Evolutionary conservation across 2,329 filamentous ascomycete genomes (phyloP).

Genomic region (Colletotrichum viniferum): DNA sequence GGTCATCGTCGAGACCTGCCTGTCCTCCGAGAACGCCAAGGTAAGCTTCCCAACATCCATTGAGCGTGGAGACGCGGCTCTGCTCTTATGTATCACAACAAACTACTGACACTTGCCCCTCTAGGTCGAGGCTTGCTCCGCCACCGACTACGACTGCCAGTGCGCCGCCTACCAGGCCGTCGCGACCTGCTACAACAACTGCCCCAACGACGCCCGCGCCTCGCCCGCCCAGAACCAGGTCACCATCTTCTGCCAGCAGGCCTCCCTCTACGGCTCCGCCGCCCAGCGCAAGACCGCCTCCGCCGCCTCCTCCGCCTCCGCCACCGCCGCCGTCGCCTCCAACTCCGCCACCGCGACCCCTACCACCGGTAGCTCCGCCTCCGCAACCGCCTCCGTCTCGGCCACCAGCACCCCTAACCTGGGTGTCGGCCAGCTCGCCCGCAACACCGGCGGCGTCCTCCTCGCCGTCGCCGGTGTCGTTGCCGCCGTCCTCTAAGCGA

Average conservation of each 20-base stretch:
- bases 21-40: slow-evolving; percentile 43
- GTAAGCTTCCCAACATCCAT: slow-evolving; percentile 23
- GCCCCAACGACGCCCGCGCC: slow-evolving; percentile 51
- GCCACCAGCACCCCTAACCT: slow-evolving; percentile 25
- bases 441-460: slow-evolving; percentile 37
- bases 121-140: slow-evolving; percentile 40
- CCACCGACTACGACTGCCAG: slow-evolving; percentile 50
- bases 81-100: neutral
- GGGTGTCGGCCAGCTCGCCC: slow-evolving; percentile 32
- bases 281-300: slow-evolving; percentile 28
- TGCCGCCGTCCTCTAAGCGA: slow-evolving; percentile 38
- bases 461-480: slow-evolving; percentile 42
- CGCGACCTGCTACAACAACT: slow-evolving; percentile 61
- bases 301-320: slow-evolving; percentile 28
- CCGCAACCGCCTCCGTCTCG: slow-evolving; percentile 22
- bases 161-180: slow-evolving; percentile 49
- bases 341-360: slow-evolving; percentile 25
- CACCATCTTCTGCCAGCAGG: slow-evolving; percentile 49
- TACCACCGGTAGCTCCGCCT: slow-evolving; percentile 20
- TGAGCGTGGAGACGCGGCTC: no score
- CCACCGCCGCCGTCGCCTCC: slow-evolving; percentile 25
- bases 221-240: slow-evolving; percentile 40
- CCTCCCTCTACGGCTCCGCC: slow-evolving; percentile 44
- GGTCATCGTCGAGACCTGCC: slow-evolving; percentile 51
- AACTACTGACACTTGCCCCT: neutral